Conservation (phyloP, 768 basidiomycete genomes). For the Russula foetens region DNA sequence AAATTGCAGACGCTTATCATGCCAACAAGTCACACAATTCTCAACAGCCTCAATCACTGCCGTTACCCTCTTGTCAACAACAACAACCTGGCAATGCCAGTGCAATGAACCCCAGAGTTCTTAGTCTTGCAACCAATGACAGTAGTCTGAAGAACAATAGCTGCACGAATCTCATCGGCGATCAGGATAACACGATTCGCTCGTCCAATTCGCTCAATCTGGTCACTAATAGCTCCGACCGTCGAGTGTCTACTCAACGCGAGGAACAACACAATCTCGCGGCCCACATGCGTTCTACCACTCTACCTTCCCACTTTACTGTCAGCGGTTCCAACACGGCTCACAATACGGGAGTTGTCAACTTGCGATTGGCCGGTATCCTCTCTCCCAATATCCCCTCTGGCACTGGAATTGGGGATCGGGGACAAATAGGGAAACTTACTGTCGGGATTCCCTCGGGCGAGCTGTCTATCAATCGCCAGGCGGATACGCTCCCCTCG, state of each 20-base stretch:
- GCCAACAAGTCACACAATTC: not conserved
- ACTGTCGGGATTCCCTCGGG: not conserved
- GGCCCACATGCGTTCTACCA: conserved; percentile 20
- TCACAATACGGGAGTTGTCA: conserved; percentile 1
- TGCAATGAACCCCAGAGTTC: conserved; percentile 5
- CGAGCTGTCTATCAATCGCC: conserved; percentile 7
- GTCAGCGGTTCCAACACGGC: conserved; percentile 1
- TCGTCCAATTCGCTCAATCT: conserved; percentile 10
- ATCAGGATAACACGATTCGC: conserved; percentile 5
- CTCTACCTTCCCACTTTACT: conserved; percentile 19
- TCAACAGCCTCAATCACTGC: not conserved
- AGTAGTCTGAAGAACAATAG: conserved; percentile 5
- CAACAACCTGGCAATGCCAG: not conserved
- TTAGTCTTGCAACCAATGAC: conserved; percentile 11
- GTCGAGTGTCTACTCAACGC: not conserved
- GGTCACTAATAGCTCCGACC: conserved; percentile 5
- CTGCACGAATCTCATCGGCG: not conserved
- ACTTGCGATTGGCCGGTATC: conserved; percentile 14
- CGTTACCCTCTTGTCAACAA: conserved; percentile 4
- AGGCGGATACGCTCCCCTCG: conserved; percentile 2
- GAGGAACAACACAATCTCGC: conserved; percentile 18
- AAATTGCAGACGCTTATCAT: not conserved
- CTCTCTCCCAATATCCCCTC: conserved; percentile 17
- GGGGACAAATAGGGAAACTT: conserved; percentile 4
- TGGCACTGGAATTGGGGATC: conserved; percentile 3